phyloP scores from a whole-genome alignment of 2,329 filamentous ascomycete genomes.

The Teratosphaeria nubilosa region DNA sequence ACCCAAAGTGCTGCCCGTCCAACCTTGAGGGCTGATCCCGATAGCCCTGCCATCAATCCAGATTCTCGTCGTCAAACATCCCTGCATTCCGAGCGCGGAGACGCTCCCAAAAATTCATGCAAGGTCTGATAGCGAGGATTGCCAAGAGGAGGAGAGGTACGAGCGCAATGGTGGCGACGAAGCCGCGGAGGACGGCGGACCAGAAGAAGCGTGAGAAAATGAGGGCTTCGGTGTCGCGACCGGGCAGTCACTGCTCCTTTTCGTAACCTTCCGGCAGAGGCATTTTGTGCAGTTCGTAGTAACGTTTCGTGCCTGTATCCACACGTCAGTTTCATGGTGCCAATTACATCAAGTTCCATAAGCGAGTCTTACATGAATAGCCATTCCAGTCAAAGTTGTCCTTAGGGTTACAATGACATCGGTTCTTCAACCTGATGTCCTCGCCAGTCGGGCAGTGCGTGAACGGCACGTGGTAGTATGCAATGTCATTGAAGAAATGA shows the following conservation, averaged over 20 bases:
- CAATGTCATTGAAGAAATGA: conserved; percentile 98
- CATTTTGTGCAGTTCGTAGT: conserved; percentile 71
- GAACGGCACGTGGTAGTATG: conserved; percentile 95
- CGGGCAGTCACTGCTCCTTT: conserved; percentile 29
- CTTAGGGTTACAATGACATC: conserved; percentile 88
- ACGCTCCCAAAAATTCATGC: background rate
- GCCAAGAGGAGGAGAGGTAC: background rate
- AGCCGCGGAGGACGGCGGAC: background rate
- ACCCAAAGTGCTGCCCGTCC: background rate
- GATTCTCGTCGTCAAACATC: background rate
- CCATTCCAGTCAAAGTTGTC: conserved; percentile 99
- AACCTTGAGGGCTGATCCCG: background rate
- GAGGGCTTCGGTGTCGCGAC: conserved; percentile 7
- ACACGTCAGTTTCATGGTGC: background rate
- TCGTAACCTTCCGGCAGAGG: conserved; percentile 81
- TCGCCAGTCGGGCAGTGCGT: conserved; percentile 94
- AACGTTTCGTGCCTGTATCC: conserved; percentile 64
- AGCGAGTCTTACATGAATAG: conserved; percentile 69
- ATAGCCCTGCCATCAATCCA: background rate
- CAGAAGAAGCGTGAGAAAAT: background rate
- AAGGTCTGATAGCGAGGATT: background rate
- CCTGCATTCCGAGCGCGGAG: background rate
- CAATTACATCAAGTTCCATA: background rate
- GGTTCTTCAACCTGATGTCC: conserved; percentile 69
- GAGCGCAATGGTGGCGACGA: background rate